Conservation (phyloP, 2,329 filamentous ascomycete species). For the Bipolaris zeicola region DNA sequence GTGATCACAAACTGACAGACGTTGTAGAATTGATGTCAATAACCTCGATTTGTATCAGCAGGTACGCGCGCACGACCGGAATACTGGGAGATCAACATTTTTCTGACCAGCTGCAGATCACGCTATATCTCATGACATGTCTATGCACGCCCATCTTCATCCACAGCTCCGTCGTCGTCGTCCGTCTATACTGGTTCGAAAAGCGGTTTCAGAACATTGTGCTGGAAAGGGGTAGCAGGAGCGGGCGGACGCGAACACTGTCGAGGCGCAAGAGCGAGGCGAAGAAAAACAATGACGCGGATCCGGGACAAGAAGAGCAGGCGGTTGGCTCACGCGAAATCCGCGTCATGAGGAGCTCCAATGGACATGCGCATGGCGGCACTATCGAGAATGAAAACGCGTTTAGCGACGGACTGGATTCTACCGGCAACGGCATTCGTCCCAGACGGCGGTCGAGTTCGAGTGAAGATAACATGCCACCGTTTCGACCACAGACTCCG, state of each 20-base stretch:
- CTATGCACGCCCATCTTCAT: conserved; percentile 52
- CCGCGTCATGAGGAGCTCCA: conserved; percentile 65
- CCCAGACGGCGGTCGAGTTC: conserved; percentile 14
- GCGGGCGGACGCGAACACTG: conserved; percentile 66
- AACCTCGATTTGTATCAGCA: conserved; percentile 56
- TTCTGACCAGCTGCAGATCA: conserved; percentile 45
- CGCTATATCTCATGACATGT: conserved; percentile 45
- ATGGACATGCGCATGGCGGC: conserved; percentile 59
- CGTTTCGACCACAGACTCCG: conserved; percentile 22
- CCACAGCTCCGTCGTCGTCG: conserved; percentile 77
- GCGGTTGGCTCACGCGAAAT: conserved; percentile 72
- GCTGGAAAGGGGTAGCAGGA: conserved; percentile 65
- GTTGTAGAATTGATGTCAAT: conserved; percentile 56
- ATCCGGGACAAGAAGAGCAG: conserved; percentile 58
- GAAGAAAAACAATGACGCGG: conserved; percentile 53
- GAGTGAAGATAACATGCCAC: conserved; percentile 26
- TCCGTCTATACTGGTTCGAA: conserved; percentile 97
- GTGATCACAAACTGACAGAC: conserved; percentile 21
- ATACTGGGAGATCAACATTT: neutral
- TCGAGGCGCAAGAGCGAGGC: conserved; percentile 58
- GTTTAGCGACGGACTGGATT: conserved; percentile 54
- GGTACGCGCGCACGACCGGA: conserved; percentile 15
- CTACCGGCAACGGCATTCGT: conserved; percentile 18
- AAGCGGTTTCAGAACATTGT: conserved; percentile 89
- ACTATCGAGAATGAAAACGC: conserved; percentile 59